These are phyloP conservation scores for Metarhizium humberi DNA, from an alignment of 2,329 filamentous ascomycete genomes.

Conservation along the genomic window DNA sequence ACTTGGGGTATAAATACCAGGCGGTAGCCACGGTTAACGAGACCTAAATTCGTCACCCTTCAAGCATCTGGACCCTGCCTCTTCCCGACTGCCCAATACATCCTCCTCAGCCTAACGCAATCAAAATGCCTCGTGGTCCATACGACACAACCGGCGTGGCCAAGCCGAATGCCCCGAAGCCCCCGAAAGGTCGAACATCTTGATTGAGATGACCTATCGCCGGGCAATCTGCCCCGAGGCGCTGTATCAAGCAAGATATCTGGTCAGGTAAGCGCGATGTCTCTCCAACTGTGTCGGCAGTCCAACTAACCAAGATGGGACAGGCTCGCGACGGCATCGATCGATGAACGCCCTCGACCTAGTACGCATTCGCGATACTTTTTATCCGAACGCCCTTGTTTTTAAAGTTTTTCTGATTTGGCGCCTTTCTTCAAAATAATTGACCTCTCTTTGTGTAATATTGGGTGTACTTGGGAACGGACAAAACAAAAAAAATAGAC, in stretches of 20 bases:
- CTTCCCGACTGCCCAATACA: neutral
- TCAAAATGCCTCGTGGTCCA: constrained; percentile 24
- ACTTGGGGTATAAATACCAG: neutral
- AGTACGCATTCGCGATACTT: neutral
- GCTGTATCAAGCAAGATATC: neutral
- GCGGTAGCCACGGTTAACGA: neutral
- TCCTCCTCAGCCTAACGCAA: neutral
- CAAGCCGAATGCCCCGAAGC: constrained; percentile 26
- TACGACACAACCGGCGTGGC: constrained; percentile 28
- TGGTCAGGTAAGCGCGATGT: neutral
- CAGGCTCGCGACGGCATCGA: neutral
- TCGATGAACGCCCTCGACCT: constrained; percentile 10
- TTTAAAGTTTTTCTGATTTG: neutral
- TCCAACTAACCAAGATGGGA: neutral
- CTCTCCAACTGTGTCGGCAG: neutral
- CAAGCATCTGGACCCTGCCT: neutral
- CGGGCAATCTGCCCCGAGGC: neutral
- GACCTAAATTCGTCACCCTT: neutral
- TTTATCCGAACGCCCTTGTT: neutral
- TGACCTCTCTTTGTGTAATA: neutral
- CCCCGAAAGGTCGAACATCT: constrained; percentile 17
- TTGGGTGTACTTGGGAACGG: constrained; percentile 1
- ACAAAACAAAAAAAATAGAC: constrained; percentile 3
- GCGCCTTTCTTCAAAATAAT: constrained; percentile 1
- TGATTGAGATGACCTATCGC: neutral